Evolutionary conservation across 345 rosid genomes (phyloP).

Genomic region (Excoecaria agallocha): DNA sequence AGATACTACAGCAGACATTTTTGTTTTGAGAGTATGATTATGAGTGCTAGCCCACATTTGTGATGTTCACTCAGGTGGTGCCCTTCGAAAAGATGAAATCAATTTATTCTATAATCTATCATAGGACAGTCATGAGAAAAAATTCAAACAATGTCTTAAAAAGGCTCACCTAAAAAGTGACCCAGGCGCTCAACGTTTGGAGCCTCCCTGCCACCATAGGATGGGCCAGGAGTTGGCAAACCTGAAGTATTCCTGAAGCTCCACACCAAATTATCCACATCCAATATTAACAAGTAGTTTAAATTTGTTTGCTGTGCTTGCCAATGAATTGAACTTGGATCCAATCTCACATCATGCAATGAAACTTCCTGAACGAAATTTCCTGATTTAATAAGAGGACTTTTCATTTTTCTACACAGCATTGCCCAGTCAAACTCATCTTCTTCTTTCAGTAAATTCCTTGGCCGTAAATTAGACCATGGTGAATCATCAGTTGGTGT

Average conservation of each 20-base stretch:
- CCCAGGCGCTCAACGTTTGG: conserved; percentile 73
- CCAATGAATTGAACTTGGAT: conserved; percentile 55
- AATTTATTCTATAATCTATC: no score
- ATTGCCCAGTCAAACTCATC: conserved; percentile 64
- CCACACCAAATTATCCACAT: conserved; percentile 73
- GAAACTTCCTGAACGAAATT: conserved; percentile 69
- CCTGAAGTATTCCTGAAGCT: conserved; percentile 81
- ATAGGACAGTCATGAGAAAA: no score
- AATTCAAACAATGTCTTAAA: no score
- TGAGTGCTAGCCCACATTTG: conserved; percentile 95
- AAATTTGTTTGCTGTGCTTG: conserved; percentile 81
- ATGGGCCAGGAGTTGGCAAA: conserved; percentile 52
- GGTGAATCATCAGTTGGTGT: conserved; percentile 77
- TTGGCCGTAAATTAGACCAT: conserved; percentile 67
- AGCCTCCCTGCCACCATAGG: conserved; percentile 91
- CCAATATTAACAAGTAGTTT: conserved; percentile 75
- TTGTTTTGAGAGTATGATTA: conserved; percentile 53
- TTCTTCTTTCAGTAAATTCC: conserved; percentile 63
- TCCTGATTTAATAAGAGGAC: conserved; percentile 31
- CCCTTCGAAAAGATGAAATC: conserved; percentile 48
- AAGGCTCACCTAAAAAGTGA: conserved; percentile 92
- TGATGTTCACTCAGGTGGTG: conserved; percentile 95
- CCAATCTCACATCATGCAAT: conserved; percentile 76
- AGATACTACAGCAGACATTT: conserved; percentile 69
- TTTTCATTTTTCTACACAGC: conserved; percentile 67